phyloP scores from a whole-genome alignment of 768 basidiomycete genomes.

The Floccularia luteovirens region DNA sequence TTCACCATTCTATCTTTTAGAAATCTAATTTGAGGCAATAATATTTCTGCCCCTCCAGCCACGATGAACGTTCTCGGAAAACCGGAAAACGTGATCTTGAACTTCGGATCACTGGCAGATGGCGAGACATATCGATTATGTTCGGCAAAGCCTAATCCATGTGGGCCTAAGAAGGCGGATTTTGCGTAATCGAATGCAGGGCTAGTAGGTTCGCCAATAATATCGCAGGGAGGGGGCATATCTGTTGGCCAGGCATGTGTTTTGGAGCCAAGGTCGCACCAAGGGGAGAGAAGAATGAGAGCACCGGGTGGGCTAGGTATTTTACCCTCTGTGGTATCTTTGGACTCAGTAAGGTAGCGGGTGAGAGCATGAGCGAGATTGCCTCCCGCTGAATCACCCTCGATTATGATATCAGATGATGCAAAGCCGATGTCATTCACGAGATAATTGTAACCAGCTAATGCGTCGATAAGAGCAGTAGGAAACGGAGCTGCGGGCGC shows the following conservation, averaged over 20 bases:
- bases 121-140: constrained; percentile 54
- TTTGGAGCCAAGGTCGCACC: constrained; percentile 40
- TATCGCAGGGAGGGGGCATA: constrained; percentile 21
- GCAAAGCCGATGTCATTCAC: constrained; percentile 47
- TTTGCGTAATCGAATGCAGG: constrained; percentile 29
- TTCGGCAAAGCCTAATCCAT: constrained; percentile 35
- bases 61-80: constrained; percentile 58
- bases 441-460: constrained; percentile 71
- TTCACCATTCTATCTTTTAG: constrained; percentile 39
- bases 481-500: constrained; percentile 56
- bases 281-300: constrained; percentile 49
- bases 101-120: constrained; percentile 31
- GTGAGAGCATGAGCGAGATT: constrained; percentile 61
- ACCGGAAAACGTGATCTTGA: constrained; percentile 35
- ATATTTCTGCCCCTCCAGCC: constrained; percentile 47
- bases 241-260: constrained; percentile 29
- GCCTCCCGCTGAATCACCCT: constrained; percentile 74
- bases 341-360: constrained; percentile 52
- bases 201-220: too few species aligned
- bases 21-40: constrained; percentile 44
- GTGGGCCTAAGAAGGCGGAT: constrained; percentile 37
- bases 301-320: constrained; percentile 39
- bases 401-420: constrained; percentile 54
- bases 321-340: constrained; percentile 15
- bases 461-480: constrained; percentile 62